Evolutionary conservation across 2,329 filamentous ascomycete genomes (phyloP).

Genomic region (Fusarium keratoplasticum): DNA sequence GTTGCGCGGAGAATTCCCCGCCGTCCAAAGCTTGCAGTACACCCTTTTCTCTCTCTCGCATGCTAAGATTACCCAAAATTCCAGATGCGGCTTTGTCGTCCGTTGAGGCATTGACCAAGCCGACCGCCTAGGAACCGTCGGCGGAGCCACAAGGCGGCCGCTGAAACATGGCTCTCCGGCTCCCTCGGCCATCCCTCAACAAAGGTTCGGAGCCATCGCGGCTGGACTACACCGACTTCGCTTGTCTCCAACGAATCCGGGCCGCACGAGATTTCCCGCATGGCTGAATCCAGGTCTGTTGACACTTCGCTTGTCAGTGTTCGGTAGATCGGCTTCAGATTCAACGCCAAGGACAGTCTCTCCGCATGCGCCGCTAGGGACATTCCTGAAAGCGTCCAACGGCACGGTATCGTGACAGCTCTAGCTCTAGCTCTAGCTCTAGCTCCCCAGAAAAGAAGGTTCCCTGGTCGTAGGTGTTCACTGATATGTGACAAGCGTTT

Average conservation of each 20-base stretch:
- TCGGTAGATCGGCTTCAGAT: neutral
- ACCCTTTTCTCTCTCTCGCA: neutral
- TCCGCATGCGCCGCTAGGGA: conserved; percentile 13
- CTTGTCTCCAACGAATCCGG: neutral
- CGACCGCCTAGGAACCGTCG: neutral
- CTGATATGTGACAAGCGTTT: conserved; percentile 14
- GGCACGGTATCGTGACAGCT: conserved; percentile 8
- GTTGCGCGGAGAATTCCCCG: conserved; percentile 23
- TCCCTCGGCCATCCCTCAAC: conserved; percentile 28
- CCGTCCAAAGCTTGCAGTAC: neutral
- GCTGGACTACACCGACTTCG: neutral
- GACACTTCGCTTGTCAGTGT: neutral
- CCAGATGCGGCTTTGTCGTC: conserved; percentile 16
- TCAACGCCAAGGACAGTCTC: conserved; percentile 16
- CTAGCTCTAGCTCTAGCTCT: neutral
- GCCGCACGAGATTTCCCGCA: neutral
- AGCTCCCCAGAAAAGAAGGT: conserved; percentile 4
- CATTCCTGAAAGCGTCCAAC: conserved; percentile 30
- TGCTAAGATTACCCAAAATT: conserved; percentile 39
- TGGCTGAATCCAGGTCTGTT: neutral
- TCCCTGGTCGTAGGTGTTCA: neutral
- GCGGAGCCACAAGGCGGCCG: conserved; percentile 1
- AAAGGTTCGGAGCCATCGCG: conserved; percentile 1
- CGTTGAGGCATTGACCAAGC: neutral
- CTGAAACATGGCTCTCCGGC: conserved; percentile 26